phyloP scores from a whole-genome alignment of 352 stramenopile genomes.

The Globisporangium nagaii region DNA sequence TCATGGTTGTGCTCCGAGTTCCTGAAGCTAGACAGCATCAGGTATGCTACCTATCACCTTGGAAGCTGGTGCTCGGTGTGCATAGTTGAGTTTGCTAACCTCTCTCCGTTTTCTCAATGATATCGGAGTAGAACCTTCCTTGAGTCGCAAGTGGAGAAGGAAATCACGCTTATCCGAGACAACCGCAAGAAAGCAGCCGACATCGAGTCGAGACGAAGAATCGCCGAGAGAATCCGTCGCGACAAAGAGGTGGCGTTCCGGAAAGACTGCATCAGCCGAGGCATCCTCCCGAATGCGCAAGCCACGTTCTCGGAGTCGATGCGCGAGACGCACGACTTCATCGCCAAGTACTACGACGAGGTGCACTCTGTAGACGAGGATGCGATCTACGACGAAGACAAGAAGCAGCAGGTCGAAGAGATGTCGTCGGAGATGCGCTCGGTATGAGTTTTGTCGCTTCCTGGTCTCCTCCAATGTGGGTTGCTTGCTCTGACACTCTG shows the following conservation, averaged over 20 bases:
- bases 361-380: constrained; percentile 48
- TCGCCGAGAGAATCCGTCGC: constrained; percentile 39
- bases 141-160: constrained; percentile 52
- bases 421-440: constrained; percentile 33
- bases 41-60: constrained; percentile 18
- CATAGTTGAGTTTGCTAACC: neutral
- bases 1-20: constrained; percentile 68
- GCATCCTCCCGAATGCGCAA: constrained; percentile 63
- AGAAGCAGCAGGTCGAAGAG: constrained; percentile 32
- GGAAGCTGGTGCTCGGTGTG: neutral
- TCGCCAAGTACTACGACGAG: constrained; percentile 62
- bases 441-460: constrained; percentile 9
- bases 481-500: neutral
- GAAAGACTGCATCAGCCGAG: constrained; percentile 47
- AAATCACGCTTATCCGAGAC: constrained; percentile 45
- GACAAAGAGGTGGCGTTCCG: constrained; percentile 60
- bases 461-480: too few species aligned
- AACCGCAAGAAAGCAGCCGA: constrained; percentile 46
- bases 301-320: constrained; percentile 60
- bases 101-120: neutral
- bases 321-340: constrained; percentile 57
- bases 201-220: constrained; percentile 44
- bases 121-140: constrained; percentile 32
- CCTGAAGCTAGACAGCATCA: constrained; percentile 47
- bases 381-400: constrained; percentile 41